Evolutionary conservation across 257 asterid species (phyloP).

Genomic region (Phtheirospermum japonicum): DNA sequence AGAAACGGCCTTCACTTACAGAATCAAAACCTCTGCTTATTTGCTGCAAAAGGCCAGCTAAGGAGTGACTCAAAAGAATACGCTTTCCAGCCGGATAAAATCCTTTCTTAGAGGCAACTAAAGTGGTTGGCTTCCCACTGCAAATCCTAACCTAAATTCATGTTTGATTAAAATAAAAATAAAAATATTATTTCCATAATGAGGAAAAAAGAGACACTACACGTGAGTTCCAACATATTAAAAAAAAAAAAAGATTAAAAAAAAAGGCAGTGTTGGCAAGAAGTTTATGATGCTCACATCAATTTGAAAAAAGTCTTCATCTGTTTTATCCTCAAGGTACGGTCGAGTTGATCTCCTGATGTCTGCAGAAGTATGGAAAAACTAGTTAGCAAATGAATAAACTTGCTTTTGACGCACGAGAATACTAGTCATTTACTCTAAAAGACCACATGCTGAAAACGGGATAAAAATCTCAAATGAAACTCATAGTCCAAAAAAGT

Average conservation of each 20-base stretch:
- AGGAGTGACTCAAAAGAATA: slow-evolving; percentile 51
- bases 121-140: slow-evolving; percentile 75
- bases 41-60: slow-evolving; percentile 75
- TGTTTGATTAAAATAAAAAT: slow-evolving; percentile 8
- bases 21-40: slow-evolving; percentile 65
- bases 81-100: slow-evolving; percentile 80
- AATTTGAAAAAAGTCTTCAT: slow-evolving; percentile 80
- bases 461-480: background rate
- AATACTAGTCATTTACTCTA: slow-evolving; percentile 8
- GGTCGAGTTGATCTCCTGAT: slow-evolving; percentile 78
- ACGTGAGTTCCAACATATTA: background rate
- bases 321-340: slow-evolving; percentile 69
- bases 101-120: slow-evolving; percentile 71
- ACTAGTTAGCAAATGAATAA: slow-evolving; percentile 22
- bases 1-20: slow-evolving; percentile 42
- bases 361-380: slow-evolving; percentile 43
- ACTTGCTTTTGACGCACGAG: background rate
- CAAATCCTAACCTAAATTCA: slow-evolving; percentile 62
- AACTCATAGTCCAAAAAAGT: background rate
- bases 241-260: background rate
- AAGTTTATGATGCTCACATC: slow-evolving; percentile 56
- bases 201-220: background rate
- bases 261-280: background rate
- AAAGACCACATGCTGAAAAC: background rate
- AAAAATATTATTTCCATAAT: background rate